Evolutionary conservation across 1,284 basidiomycete genomes (phyloP).

Genomic region (Ceratorhiza oryzae-sativae): DNA sequence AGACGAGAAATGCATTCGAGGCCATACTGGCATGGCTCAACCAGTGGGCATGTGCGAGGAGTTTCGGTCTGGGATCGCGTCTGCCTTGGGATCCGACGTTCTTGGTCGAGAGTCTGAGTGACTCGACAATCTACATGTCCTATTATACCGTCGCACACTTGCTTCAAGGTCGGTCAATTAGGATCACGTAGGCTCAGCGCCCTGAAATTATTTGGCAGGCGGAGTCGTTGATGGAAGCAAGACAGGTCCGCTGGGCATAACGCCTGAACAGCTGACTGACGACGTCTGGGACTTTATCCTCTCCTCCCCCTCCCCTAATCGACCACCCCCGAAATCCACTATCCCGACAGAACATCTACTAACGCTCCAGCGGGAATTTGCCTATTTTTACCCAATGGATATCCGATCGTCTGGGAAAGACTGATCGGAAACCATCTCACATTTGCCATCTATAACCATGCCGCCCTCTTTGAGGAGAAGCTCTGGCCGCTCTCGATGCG

Average conservation of each 20-base stretch:
- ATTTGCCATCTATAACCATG: constrained; percentile 94
- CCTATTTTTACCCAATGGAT: constrained; percentile 99
- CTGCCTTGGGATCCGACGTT: constrained; percentile 98
- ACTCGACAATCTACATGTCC: constrained; percentile 99
- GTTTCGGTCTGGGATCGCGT: constrained; percentile 95
- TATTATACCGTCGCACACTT: constrained; percentile 96
- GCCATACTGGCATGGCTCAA: constrained; percentile 94
- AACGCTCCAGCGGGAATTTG: constrained; percentile 87
- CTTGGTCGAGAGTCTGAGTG: constrained; percentile 95
- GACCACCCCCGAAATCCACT: constrained; percentile 65
- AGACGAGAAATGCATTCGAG: constrained; percentile 93
- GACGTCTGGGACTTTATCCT: constrained; percentile 98
- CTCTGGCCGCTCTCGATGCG: constrained; percentile 94
- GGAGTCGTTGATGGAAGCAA: constrained; percentile 79
- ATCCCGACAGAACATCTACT: constrained; percentile 82
- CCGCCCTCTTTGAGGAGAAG: constrained; percentile 91
- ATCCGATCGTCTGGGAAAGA: constrained; percentile 99
- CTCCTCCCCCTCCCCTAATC: constrained; percentile 75
- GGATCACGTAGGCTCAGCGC: constrained; percentile 13
- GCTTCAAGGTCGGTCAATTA: constrained; percentile 71
- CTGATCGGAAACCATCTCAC: constrained; percentile 96
- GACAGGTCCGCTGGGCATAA: constrained; percentile 85
- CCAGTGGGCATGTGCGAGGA: constrained; percentile 98
- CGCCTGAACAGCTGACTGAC: constrained; percentile 93
- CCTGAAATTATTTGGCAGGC: constrained; percentile 53